These are phyloP conservation scores for Infundibulicybe gibba DNA, from an alignment of 768 basidiomycete genomes.

Conservation along the genomic window DNA sequence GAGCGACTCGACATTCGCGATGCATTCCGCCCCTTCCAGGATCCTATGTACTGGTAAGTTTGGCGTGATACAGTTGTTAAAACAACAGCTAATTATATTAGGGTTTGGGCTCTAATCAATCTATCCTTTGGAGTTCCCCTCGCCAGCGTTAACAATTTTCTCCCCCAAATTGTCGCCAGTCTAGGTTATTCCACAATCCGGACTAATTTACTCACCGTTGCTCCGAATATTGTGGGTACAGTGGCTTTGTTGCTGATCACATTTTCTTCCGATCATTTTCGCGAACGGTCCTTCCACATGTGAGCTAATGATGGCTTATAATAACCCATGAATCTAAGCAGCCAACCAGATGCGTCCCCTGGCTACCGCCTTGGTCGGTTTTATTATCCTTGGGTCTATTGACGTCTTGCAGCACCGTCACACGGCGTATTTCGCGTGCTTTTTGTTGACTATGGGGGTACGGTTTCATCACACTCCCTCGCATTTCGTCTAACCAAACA, in stretches of 20 bases:
- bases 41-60: constrained; percentile 39
- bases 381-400: constrained; percentile 43
- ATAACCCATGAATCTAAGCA: constrained; percentile 9
- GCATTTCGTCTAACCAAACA: not conserved
- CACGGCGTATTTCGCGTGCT: constrained; percentile 53
- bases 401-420: constrained; percentile 33
- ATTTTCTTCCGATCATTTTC: constrained; percentile 48
- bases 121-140: constrained; percentile 44
- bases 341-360: constrained; percentile 36
- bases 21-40: constrained; percentile 39
- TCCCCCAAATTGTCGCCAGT: constrained; percentile 44
- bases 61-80: not conserved
- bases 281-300: constrained; percentile 48
- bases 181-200: constrained; percentile 43
- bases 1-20: constrained; percentile 38
- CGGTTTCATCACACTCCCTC: constrained; percentile 4
- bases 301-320: constrained; percentile 8
- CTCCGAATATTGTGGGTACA: constrained; percentile 48
- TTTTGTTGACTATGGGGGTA: constrained; percentile 48
- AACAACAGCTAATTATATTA: constrained; percentile 5
- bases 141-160: constrained; percentile 51
- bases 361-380: constrained; percentile 32
- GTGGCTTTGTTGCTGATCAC: constrained; percentile 41
- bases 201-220: constrained; percentile 51
- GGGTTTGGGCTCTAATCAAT: constrained; percentile 44